Conservation (phyloP, 129 eudicot genomes). For the Ambrosia trifida region DNA sequence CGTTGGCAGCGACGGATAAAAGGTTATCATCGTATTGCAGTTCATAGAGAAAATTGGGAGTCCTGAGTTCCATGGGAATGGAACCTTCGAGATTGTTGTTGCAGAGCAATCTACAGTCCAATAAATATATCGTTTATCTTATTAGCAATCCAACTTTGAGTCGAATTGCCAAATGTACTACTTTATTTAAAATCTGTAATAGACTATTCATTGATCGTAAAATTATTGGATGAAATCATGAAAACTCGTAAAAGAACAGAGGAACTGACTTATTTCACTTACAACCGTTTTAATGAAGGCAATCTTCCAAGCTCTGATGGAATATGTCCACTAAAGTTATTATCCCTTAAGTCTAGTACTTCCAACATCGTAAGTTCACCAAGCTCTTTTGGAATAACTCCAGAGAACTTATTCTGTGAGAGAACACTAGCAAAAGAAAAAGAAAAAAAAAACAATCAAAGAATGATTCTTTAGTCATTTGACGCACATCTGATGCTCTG, state of each 20-base stretch:
- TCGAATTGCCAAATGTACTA: neutral
- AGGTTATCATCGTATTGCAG: slow-evolving; percentile 59
- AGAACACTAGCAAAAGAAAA: slow-evolving; percentile 49
- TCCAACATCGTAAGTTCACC: slow-evolving; percentile 68
- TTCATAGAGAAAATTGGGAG: slow-evolving; percentile 51
- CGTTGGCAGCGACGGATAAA: slow-evolving; percentile 44
- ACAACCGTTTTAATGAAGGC: slow-evolving; percentile 71
- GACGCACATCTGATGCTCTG: neutral
- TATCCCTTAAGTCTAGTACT: slow-evolving; percentile 75
- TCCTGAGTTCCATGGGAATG: slow-evolving; percentile 54
- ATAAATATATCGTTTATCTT: neutral
- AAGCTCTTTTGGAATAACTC: slow-evolving; percentile 65
- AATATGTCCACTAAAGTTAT: slow-evolving; percentile 66
- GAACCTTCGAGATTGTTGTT: slow-evolving; percentile 66
- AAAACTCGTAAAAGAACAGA: neutral
- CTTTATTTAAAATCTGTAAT: neutral
- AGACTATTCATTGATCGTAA: neutral
- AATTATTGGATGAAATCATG: neutral
- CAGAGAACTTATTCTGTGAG: slow-evolving; percentile 64
- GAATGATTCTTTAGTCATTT: neutral
- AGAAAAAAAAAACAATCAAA: neutral
- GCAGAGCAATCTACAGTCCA: slow-evolving; percentile 62
- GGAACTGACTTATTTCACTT: slow-evolving; percentile 38
- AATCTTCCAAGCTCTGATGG: slow-evolving; percentile 67
- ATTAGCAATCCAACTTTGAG: neutral